Evolutionary conservation across 768 basidiomycete genomes (phyloP), one percentile per base, ranked within the genome.

Genomic region (Boletales sp.): DNA sequence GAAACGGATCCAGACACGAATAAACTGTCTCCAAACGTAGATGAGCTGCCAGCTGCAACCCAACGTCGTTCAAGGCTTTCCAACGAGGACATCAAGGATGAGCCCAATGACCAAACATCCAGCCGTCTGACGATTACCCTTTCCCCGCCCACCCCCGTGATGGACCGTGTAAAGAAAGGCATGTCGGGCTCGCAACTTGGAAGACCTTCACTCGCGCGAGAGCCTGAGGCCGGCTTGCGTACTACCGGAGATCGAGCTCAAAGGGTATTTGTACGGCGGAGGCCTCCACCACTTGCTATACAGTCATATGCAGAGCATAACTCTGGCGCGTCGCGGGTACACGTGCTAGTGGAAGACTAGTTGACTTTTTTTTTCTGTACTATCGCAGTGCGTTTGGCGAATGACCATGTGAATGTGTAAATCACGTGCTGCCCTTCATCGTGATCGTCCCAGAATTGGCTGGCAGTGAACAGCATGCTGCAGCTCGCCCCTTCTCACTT

Each of bases 261-360:
- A 27, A 64, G 52, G 47, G 54, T 51, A 35, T 69, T 65, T 56
- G 73, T 76, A 49, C 66, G 70, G 42, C 75, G 73, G 45, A 62
- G 78, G 54, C 72, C 75, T 18, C 71, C 78, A 29, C 77, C 75
- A n/a, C 52, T 67, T 12, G 38, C 55, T 42, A 47, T 70, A 43
- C 47, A 52, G 31, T 40, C 55, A 27, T 52, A 55, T 21, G 19
- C 21, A 18, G 52, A 50, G 19, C 52, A 51, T 45, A 50, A 41
- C 10, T 19, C 40, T 50, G 12, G 44, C 21, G 30, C 34, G 27
- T 27, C 41, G n/a, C 50, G 10, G 17, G 48, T 57, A 42, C 58
- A 55, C 36, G 58, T 57, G 36, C 40, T 52, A 21, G 47, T 21
- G 47, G 58, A 67, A 40, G 48, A 64, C 41, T 45, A 53, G 34